These are phyloP conservation scores for Allantophomopsis cytisporea DNA, from an alignment of 2,329 filamentous ascomycete genomes.

Conservation along the genomic window DNA sequence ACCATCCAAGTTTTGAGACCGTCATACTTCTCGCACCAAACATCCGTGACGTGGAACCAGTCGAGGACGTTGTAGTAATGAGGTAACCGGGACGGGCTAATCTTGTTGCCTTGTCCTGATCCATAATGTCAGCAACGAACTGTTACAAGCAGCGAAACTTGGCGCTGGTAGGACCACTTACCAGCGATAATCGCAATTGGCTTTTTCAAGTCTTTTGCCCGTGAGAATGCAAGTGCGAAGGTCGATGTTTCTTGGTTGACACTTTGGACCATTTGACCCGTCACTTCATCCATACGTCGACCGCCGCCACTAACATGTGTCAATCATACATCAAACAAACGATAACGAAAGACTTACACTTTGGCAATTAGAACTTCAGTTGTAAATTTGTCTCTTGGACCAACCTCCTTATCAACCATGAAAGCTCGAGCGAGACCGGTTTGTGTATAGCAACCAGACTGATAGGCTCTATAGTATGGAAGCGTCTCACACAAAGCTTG, in stretches of 20 bases:
- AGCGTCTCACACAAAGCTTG: conserved; percentile 50
- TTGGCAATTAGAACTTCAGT: conserved; percentile 49
- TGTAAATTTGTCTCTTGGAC: conserved; percentile 41
- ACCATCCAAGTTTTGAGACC: conserved; percentile 31
- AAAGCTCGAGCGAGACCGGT: conserved; percentile 37
- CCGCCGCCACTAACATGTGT: conserved; percentile 35
- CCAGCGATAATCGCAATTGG: conserved; percentile 42
- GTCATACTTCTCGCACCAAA: conserved; percentile 49
- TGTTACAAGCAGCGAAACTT: conserved; percentile 1
- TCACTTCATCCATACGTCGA: conserved; percentile 26
- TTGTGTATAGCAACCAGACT: conserved; percentile 41
- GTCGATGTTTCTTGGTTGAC: conserved; percentile 28
- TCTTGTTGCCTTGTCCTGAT: conserved; percentile 33
- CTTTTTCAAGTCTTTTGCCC: conserved; percentile 28
- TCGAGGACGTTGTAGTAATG: conserved; percentile 52
- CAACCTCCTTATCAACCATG: conserved; percentile 41
- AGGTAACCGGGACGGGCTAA: conserved; percentile 33
- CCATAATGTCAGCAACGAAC: conserved; percentile 13
- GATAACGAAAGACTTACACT: conserved; percentile 29
- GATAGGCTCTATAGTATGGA: conserved; percentile 45
- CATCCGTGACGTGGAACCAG: conserved; percentile 53
- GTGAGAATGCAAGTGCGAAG: conserved; percentile 25
- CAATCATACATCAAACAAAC: conserved; percentile 1
- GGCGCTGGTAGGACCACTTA: conserved; percentile 15
- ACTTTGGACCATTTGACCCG: conserved; percentile 28